phyloP scores from a whole-genome alignment of 257 asterid species.

The Sherardia arvensis region DNA sequence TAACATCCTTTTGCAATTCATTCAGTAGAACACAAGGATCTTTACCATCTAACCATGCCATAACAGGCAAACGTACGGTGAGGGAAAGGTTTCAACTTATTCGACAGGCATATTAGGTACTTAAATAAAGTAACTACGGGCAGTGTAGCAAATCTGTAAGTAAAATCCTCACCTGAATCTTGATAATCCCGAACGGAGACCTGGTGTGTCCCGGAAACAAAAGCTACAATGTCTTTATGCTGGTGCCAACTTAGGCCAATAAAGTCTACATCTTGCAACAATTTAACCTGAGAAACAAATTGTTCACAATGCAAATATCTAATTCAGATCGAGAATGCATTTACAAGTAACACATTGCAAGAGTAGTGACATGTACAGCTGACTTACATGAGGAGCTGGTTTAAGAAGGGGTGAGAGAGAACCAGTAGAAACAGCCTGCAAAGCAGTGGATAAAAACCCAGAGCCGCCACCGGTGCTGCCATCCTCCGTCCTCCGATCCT shows the following conservation, averaged over 20 bases:
- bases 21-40: constrained; percentile 47
- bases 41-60: constrained; percentile 47
- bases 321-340: not conserved
- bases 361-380: not conserved
- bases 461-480: not conserved
- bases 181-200: constrained; percentile 72
- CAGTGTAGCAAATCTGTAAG: not conserved
- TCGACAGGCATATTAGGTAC: not conserved
- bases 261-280: constrained; percentile 53
- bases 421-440: constrained; percentile 41
- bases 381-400: constrained; percentile 57
- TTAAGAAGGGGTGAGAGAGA: constrained; percentile 43
- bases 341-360: not conserved
- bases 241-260: constrained; percentile 78
- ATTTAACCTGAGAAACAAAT: constrained; percentile 44
- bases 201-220: constrained; percentile 70
- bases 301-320: not conserved
- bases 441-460: constrained; percentile 29
- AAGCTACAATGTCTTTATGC: constrained; percentile 66
- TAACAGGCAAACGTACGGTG: not conserved
- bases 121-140: not conserved
- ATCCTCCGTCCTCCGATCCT: constrained; percentile 25
- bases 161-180: constrained; percentile 47
- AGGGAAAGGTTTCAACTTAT: not conserved
- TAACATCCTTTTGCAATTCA: constrained; percentile 71